Evolutionary conservation across 768 basidiomycete genomes (phyloP).

Genomic region (Lentinula sp.): DNA sequence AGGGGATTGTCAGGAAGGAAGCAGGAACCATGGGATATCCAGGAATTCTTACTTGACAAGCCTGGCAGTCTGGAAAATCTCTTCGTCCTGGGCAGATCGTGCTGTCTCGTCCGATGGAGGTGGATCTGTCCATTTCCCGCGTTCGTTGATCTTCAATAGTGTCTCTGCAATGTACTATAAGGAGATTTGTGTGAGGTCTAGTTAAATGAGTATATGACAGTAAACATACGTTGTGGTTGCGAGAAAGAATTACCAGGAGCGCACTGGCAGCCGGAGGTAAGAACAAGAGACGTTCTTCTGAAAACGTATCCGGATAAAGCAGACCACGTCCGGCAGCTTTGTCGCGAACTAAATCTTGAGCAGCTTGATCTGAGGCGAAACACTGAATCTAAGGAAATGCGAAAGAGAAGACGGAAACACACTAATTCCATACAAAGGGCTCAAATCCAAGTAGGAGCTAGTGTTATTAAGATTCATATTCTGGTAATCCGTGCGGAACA

Average conservation of each 20-base stretch:
- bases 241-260: conserved; percentile 59
- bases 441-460: conserved; percentile 47
- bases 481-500: conserved; percentile 37
- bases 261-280: conserved; percentile 74
- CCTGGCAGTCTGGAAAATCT: conserved; percentile 22
- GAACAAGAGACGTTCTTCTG: conserved; percentile 50
- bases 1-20: conserved; percentile 1
- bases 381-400: neutral
- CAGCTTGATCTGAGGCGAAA: conserved; percentile 7
- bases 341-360: conserved; percentile 12
- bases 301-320: conserved; percentile 8
- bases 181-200: neutral
- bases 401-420: neutral
- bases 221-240: conserved; percentile 54
- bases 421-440: conserved; percentile 42
- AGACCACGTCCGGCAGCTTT: conserved; percentile 7
- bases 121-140: conserved; percentile 23
- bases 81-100: conserved; percentile 11
- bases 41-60: conserved; percentile 14
- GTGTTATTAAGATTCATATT: conserved; percentile 36
- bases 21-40: neutral
- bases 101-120: conserved; percentile 8
- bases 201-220: neutral
- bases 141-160: conserved; percentile 65
- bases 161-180: conserved; percentile 63